Conservation (phyloP, 176 grass and related monocot species). For the Aegilops tauschii region DNA sequence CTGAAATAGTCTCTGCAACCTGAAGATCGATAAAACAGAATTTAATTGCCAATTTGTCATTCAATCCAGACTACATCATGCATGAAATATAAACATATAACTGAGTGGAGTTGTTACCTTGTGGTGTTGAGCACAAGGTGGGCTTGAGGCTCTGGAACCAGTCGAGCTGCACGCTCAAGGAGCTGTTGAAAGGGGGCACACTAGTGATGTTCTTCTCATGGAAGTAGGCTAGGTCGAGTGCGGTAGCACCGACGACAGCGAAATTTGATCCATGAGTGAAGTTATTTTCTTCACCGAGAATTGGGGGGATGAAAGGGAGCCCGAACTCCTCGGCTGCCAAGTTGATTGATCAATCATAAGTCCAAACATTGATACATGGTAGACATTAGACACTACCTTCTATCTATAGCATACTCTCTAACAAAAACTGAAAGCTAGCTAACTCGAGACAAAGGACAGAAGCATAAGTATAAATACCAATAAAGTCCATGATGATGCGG, state of each 20-base stretch:
- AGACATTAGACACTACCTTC: no score
- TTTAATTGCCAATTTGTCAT: background rate
- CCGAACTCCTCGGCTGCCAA: background rate
- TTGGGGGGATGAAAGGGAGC: no score
- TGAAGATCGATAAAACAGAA: background rate
- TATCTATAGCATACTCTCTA: background rate
- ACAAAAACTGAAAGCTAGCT: background rate
- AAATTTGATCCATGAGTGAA: slow-evolving; percentile 29
- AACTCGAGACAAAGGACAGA: background rate
- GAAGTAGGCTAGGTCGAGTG: slow-evolving; percentile 28
- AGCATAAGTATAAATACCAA: background rate
- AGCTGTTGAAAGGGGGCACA: slow-evolving; percentile 14
- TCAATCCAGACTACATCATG: background rate
- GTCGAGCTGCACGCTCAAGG: slow-evolving; percentile 36
- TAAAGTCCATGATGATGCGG: no score
- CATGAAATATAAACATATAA: no score
- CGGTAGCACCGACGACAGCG: slow-evolving; percentile 26
- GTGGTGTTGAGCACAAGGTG: slow-evolving; percentile 30
- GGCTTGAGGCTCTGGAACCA: slow-evolving; percentile 46
- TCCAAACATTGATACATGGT: background rate
- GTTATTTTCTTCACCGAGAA: background rate
- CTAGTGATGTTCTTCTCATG: background rate
- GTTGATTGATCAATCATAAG: background rate
- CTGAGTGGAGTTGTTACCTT: background rate
- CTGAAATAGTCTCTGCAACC: slow-evolving; percentile 23